These are phyloP conservation scores for Leishmania martiniquensis DNA, from an alignment of 208 protist species.

Conservation along the genomic window DNA sequence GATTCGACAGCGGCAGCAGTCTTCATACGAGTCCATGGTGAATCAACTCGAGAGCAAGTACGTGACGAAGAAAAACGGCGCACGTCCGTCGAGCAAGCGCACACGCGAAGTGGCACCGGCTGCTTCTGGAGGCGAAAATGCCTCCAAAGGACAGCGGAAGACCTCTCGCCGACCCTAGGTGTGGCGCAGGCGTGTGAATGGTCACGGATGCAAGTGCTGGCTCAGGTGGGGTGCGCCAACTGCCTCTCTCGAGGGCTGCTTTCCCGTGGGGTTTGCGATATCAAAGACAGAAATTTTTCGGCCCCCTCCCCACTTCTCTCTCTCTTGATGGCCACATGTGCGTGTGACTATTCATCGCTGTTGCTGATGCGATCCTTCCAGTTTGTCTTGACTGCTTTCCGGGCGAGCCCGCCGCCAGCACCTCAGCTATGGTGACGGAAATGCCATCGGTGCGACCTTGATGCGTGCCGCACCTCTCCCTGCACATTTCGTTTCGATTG, in stretches of 20 bases:
- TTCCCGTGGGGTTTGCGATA: neutral
- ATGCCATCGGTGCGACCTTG: neutral
- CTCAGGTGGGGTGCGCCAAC: too few species aligned
- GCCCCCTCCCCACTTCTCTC: too few species aligned
- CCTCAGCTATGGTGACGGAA: neutral
- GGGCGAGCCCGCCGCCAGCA: neutral
- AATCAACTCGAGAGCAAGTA: constrained; percentile 70
- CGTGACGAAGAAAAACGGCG: constrained; percentile 22
- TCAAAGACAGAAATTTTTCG: neutral
- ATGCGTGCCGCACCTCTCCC: neutral
- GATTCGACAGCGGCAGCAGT: constrained; percentile 65
- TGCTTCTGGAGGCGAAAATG: neutral
- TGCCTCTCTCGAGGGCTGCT: neutral
- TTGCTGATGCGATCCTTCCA: neutral
- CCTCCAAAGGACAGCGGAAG: neutral
- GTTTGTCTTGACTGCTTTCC: neutral
- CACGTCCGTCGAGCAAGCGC: constrained; percentile 11
- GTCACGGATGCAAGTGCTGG: neutral
- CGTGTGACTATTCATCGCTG: neutral
- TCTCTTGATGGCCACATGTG: too few species aligned
- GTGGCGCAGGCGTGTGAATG: neutral
- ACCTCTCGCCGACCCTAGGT: neutral
- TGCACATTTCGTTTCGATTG: too few species aligned
- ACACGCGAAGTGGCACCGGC: constrained; percentile 13
- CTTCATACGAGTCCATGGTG: constrained; percentile 68